These are phyloP conservation scores for Aureobasidium namibiae DNA, from an alignment of 2,329 filamentous ascomycete species.

Conservation along the genomic window DNA sequence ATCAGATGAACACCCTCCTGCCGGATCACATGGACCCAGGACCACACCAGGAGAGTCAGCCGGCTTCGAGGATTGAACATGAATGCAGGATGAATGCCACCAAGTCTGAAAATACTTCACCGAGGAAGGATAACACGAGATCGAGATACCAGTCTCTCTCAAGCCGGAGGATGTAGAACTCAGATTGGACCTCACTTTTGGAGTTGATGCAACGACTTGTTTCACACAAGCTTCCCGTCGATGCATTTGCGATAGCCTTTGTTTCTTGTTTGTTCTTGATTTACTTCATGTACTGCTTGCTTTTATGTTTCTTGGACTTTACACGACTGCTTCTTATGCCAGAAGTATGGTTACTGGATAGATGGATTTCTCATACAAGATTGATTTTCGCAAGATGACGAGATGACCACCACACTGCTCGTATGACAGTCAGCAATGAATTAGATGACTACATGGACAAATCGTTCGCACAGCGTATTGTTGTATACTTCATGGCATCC, in stretches of 20 bases:
- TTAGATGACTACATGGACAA: neutral
- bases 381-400: neutral
- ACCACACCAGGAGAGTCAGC: neutral
- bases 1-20: too few relatives aligned
- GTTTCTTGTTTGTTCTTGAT: neutral
- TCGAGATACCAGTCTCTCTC: neutral
- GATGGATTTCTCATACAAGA: neutral
- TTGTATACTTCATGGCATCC: too few relatives aligned
- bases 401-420: neutral
- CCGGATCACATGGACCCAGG: neutral
- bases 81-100: neutral
- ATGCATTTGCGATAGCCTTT: neutral
- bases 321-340: neutral
- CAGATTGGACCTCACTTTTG: neutral
- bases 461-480: neutral
- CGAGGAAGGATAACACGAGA: neutral
- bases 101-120: neutral
- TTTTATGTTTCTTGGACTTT: neutral
- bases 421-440: neutral
- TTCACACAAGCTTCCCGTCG: neutral
- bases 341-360: neutral
- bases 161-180: neutral
- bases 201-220: neutral
- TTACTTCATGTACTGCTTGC: neutral
- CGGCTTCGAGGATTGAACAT: neutral